Evolutionary conservation across 2,329 filamentous ascomycete genomes (phyloP).

Genomic region (Botrytis medusae): DNA sequence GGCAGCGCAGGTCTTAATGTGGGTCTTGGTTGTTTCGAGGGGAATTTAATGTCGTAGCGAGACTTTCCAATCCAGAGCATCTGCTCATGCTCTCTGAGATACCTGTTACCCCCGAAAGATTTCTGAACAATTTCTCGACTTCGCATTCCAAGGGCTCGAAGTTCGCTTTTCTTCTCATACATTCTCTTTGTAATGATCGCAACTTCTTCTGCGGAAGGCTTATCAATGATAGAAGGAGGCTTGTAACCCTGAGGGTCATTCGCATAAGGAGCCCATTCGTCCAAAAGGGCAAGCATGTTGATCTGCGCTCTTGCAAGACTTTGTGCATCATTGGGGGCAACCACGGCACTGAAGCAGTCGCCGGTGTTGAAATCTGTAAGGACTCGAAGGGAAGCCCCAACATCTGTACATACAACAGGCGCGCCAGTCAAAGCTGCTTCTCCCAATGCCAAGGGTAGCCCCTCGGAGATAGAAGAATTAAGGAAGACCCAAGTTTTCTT

Average conservation of each 20-base stretch:
- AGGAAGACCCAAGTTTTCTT: slow-evolving; percentile 51
- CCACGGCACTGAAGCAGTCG: slow-evolving; percentile 57
- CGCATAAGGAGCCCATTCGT: slow-evolving; percentile 60
- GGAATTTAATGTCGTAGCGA: slow-evolving; percentile 17
- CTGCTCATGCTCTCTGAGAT: slow-evolving; percentile 62
- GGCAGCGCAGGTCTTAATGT: slow-evolving; percentile 5
- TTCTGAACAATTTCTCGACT: slow-evolving; percentile 58
- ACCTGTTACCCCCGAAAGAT: slow-evolving; percentile 58
- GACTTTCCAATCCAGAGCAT: slow-evolving; percentile 51
- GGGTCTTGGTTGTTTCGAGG: neutral
- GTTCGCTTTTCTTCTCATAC: slow-evolving; percentile 57
- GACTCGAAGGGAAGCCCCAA: slow-evolving; percentile 55
- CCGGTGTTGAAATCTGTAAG: slow-evolving; percentile 54
- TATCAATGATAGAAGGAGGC: slow-evolving; percentile 27
- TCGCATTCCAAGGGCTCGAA: slow-evolving; percentile 58
- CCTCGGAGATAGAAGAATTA: slow-evolving; percentile 57
- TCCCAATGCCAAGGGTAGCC: slow-evolving; percentile 56
- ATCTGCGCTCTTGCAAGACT: slow-evolving; percentile 62
- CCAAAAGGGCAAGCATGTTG: slow-evolving; percentile 59
- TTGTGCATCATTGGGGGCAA: slow-evolving; percentile 62
- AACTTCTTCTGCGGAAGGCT: slow-evolving; percentile 51
- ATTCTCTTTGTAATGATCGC: slow-evolving; percentile 53
- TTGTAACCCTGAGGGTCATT: slow-evolving; percentile 36
- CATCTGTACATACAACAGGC: slow-evolving; percentile 56
- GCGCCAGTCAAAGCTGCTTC: slow-evolving; percentile 57